A percentile compares a stretch with the other conserved stretches of the same genome.
phyloP scores from a whole-genome alignment of 176 grass and related monocot species.

The Zea luxurians region DNA sequence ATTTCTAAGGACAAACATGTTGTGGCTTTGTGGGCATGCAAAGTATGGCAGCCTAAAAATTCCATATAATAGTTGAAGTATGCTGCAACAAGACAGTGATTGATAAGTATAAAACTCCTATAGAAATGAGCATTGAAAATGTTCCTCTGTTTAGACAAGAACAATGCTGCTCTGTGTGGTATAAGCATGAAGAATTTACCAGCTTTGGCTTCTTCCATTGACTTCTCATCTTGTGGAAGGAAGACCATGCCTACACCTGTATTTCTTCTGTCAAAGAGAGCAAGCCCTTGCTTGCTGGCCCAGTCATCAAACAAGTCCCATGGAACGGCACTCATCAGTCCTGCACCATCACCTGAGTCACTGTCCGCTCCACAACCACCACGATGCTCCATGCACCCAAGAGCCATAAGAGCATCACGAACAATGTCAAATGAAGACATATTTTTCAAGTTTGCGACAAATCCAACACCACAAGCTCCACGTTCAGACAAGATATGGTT shows the following conservation, averaged over 20 bases:
- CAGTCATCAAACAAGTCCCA: constrained; percentile 89
- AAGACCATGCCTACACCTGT: constrained; percentile 99
- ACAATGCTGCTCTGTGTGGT: constrained; percentile 15
- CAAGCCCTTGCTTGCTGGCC: constrained; percentile 77
- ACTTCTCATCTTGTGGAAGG: constrained; percentile 79
- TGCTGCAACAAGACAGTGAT: constrained; percentile 17
- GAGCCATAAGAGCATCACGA: constrained; percentile 75
- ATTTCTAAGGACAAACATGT: background rate
- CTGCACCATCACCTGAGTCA: constrained; percentile 93
- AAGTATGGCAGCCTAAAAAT: constrained; percentile 20
- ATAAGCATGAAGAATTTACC: constrained; percentile 55
- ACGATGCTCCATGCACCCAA: constrained; percentile 99
- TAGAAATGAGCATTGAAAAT: constrained; percentile 18
- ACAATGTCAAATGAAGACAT: constrained; percentile 86
- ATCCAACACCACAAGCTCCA: constrained; percentile 97
- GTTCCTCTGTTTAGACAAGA: constrained; percentile 17
- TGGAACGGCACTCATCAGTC: constrained; percentile 85
- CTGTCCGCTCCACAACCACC: constrained; percentile 97
- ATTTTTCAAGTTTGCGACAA: constrained; percentile 95
- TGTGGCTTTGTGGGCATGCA: constrained; percentile 9
- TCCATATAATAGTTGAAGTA: constrained; percentile 14
- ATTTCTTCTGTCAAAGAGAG: constrained; percentile 56
- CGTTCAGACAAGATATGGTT: constrained; percentile 89
- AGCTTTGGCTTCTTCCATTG: constrained; percentile 70
- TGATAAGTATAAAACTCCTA: constrained; percentile 22